These are phyloP conservation scores for Rhodosporidiobolus odoratus DNA, from an alignment of 768 basidiomycete species.

Conservation along the genomic window DNA sequence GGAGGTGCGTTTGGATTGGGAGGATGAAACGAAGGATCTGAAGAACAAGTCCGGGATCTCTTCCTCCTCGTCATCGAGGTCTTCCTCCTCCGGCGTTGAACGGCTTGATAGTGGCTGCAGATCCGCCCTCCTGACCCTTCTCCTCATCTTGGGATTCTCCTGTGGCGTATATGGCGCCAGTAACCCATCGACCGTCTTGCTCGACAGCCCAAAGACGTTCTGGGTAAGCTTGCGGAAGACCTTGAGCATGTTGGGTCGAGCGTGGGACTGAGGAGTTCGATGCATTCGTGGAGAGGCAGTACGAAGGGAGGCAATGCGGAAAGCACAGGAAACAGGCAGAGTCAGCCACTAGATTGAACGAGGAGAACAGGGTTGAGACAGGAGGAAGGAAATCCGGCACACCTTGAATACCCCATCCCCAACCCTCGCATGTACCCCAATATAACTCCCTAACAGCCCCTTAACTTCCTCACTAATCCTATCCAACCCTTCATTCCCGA, in stretches of 20 bases:
- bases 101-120: no score
- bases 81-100: no score
- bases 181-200: constrained; percentile 5
- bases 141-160: background rate
- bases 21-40: no score
- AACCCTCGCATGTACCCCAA: constrained; percentile 19
- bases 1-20: background rate
- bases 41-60: background rate
- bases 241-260: constrained; percentile 8
- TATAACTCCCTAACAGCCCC: constrained; percentile 26
- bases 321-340: background rate
- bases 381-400: no score
- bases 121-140: no score
- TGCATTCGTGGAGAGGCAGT: background rate
- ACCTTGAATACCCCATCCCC: constrained; percentile 28
- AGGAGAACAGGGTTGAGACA: background rate
- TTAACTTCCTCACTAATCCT: constrained; percentile 17
- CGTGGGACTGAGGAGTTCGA: background rate
- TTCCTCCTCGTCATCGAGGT: background rate
- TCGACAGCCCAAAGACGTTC: constrained; percentile 16
- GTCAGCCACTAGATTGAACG: background rate
- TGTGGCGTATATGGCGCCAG: no score
- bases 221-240: constrained; percentile 21
- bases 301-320: background rate
- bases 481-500: constrained; percentile 14